phyloP scores from a whole-genome alignment of 805 yeast species.

The Yamadazyma olivae region DNA sequence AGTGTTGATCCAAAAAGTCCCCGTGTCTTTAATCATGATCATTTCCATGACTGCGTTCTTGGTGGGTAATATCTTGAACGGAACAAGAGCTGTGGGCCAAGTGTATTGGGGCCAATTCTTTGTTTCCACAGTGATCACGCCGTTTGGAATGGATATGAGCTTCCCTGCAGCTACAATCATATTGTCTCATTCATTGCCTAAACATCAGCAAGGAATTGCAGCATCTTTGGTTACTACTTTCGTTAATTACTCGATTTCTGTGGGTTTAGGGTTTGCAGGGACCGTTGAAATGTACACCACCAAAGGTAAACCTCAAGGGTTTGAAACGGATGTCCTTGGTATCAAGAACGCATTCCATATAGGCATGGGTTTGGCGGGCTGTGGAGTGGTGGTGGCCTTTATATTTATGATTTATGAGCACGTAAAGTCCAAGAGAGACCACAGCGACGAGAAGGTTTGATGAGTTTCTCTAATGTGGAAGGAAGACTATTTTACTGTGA shows the following conservation, averaged over 20 bases:
- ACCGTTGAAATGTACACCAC: conserved; percentile 29
- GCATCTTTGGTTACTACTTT: conserved; percentile 70
- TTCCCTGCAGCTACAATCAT: conserved; percentile 73
- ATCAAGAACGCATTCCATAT: conserved; percentile 23
- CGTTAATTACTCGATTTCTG: conserved; percentile 59
- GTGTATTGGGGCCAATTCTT: conserved; percentile 59
- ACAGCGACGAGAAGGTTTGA: background rate
- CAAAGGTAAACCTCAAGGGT: conserved; percentile 11
- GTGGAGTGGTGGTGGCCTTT: conserved; percentile 16
- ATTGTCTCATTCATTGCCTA: conserved; percentile 55
- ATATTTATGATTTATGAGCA: conserved; percentile 7
- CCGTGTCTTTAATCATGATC: conserved; percentile 49
- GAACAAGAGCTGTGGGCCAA: conserved; percentile 57
- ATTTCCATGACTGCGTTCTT: conserved; percentile 53
- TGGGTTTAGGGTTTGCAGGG: conserved; percentile 35
- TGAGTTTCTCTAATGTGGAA: too few species aligned
- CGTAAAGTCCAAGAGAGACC: background rate
- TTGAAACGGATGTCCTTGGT: conserved; percentile 20
- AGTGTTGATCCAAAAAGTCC: conserved; percentile 38
- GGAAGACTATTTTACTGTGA: too few species aligned
- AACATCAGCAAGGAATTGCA: conserved; percentile 71
- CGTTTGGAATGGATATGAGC: conserved; percentile 76
- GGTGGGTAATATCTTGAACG: conserved; percentile 47
- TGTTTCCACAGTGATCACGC: conserved; percentile 50
- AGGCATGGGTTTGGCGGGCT: conserved; percentile 34